Percentiles rank a stretch among this genome's conserved stretches.
These are phyloP conservation scores for Inonotus obliquus DNA, from an alignment of 1,284 basidiomycete species.

Conservation along the genomic window DNA sequence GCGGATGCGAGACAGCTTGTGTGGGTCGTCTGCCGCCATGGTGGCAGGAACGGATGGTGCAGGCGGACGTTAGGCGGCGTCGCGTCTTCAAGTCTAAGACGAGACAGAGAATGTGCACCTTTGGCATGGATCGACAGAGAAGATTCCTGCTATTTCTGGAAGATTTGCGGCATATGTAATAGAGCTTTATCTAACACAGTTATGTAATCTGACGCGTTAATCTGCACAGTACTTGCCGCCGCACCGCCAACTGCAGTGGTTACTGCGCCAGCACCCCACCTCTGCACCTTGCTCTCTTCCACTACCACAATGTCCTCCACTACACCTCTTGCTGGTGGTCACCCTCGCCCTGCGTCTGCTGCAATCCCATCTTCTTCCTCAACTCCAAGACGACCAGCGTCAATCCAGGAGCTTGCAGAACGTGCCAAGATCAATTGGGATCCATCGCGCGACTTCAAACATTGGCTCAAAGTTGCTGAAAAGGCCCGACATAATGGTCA, in stretches of 20 bases:
- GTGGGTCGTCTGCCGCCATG: slow-evolving; percentile 4
- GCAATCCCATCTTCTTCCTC: background rate
- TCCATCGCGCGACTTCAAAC: slow-evolving; percentile 32
- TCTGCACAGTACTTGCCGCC: no score
- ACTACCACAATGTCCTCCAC: background rate
- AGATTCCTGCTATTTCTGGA: background rate
- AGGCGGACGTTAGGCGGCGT: background rate
- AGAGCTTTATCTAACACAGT: no score
- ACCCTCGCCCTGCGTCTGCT: background rate
- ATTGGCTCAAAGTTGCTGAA: slow-evolving; percentile 34
- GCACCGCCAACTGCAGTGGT: background rate
- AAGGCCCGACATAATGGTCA: slow-evolving; percentile 16
- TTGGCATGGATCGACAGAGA: background rate
- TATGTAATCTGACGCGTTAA: no score
- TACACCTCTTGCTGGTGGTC: background rate
- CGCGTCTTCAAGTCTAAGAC: background rate
- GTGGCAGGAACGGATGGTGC: background rate
- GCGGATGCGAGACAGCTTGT: slow-evolving; percentile 25
- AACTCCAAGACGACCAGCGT: slow-evolving; percentile 23
- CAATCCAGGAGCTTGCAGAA: slow-evolving; percentile 35
- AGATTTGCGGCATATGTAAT: no score
- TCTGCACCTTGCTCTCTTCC: background rate
- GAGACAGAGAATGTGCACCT: background rate
- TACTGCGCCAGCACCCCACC: background rate
- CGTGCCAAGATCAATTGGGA: slow-evolving; percentile 31